Evolutionary conservation across 179 eudicot genomes (phyloP), one percentile per base, ranked within the genome.

Genomic region (Carnegiea gigantea): DNA sequence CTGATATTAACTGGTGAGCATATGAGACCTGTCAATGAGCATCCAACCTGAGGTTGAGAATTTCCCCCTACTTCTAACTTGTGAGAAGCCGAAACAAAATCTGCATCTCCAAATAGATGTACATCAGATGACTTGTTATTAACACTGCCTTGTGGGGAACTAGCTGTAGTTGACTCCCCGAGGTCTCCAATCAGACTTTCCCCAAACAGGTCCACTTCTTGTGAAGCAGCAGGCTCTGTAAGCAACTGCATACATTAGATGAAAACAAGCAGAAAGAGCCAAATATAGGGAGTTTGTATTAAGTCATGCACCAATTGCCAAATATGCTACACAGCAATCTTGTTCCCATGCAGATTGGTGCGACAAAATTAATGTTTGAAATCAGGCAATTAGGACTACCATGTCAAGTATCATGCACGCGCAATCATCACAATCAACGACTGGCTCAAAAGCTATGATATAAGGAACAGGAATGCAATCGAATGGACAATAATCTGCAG

Each of bases 51-150:
- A 80, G 84, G 84, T 70, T 73, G 86, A 83, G 91, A 82, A 65
- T 54, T 85, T 65, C 72, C 90, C 78, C 82, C 91, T 14, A 79
- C 81, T 85, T 88, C 86, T 53, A 79, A 83, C 81, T 85, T 75
- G 49, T 93, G 85, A 46, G 89, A 77, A 73, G 97, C 98, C 79
- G 99, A 93, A 83, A 97, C 92, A 87, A 92, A 97, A 86, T 86
- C 83, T 70, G 97, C 97, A 92, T 93, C 99, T 79, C 97, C 97
- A 91, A 97, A 97, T 73, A 95, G 86, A 90, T 97, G 98, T 81
- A 88, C 95, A 76, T 89, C 93, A 81, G 92, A 80, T 38, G 90
- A 77, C 80, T 87, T 91, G 78, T 85, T 89, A 78, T 76, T 77
- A 53, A 72, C 70, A 79, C 89, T 79, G 65, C 80, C 85, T 75